Evolutionary conservation across 345 rosid genomes (phyloP).

Genomic region (Hevea brasiliensis): DNA sequence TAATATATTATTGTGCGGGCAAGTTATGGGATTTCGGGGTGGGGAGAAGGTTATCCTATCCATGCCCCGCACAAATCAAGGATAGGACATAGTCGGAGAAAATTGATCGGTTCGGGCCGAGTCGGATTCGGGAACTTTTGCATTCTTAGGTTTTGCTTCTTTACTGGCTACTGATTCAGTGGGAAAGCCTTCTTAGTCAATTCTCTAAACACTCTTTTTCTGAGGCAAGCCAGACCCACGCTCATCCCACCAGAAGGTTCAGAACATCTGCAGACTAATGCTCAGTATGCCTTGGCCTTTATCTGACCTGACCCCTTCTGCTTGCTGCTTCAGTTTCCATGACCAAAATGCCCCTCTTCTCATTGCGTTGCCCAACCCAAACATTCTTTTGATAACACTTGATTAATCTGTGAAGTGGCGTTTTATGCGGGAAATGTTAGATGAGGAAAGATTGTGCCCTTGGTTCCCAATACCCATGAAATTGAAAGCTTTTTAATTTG

Average conservation of each 20-base stretch:
- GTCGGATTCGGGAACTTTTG: no score
- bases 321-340: not conserved
- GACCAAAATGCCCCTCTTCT: not conserved
- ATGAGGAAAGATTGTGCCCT: no score
- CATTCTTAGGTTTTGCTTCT: not conserved
- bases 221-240: constrained; percentile 21
- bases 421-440: no score
- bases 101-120: no score
- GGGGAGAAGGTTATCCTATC: no score
- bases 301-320: not conserved
- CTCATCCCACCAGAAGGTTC: constrained; percentile 34
- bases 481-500: no score
- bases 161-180: constrained; percentile 17
- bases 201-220: constrained; percentile 11
- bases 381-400: not conserved
- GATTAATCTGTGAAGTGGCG: not conserved
- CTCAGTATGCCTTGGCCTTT: constrained; percentile 1
- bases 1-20: no score
- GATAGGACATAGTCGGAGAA: no score
- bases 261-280: constrained; percentile 14
- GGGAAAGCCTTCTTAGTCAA: constrained; percentile 13
- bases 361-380: not conserved
- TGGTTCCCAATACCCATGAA: no score
- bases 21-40: no score
- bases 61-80: no score